Evolutionary conservation across 495 filamentous ascomycete species (phyloP), one percentile per base, ranked within the genome.

Genomic region (Penicillium verhagenii): DNA sequence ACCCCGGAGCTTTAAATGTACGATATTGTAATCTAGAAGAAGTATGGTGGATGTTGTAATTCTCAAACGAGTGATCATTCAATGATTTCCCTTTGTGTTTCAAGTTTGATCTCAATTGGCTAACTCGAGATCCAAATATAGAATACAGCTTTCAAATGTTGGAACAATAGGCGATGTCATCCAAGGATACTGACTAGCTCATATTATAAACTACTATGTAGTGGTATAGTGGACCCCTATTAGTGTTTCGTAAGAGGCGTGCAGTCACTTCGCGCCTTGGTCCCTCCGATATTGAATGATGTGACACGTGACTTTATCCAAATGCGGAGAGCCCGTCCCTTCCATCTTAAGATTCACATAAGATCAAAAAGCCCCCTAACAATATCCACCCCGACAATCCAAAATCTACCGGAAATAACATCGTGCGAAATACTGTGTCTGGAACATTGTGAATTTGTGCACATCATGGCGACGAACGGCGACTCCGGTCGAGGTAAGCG

Each of bases 401-500:
- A 25, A 33, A 49, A 18, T 19, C 6, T 24, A 35, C 4, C 21
- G 49, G 48, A 44, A 37, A 40, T 40, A 54, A 40, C 44, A 48
- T 50, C 45, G 53, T 49, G 24, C 43, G 28, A 33, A 45, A 16
- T 35, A 43, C 29, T 37, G 42, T 56, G 23, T 63, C 44, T 29
- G 20, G 49, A 16, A 40, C 24, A 25, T 23, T 25, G 7, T 10
- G 43, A 10, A 28, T 26, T 24, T n/a, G 49, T 37, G 23, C 56
- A 58, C 56, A 68, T 55, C 57, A 76, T 76, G 73, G 65, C 72
- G 59, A 60, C 69, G 26, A 73, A 72, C 62, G 72, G 71, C 53
- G 69, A 71, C 35, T 58, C 63, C 37, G 64, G 60, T 63, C 65
- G 63, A 72, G 66, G 72, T 74, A 67, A 51, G 64, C 61, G 33